Evolutionary conservation across 345 rosid species (phyloP).

Genomic region (Bruguiera gymnorhiza): DNA sequence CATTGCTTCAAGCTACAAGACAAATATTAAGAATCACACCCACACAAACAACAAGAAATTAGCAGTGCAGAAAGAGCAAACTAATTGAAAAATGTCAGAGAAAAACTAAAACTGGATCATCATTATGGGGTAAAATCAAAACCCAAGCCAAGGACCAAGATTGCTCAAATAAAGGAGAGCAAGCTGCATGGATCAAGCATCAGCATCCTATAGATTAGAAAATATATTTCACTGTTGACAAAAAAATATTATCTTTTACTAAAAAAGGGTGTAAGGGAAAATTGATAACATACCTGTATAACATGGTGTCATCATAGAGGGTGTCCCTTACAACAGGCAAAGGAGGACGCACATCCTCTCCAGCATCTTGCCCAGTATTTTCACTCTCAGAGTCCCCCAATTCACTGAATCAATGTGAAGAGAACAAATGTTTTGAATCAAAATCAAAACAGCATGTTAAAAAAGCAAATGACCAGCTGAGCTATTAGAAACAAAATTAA

Average conservation of each 20-base stretch:
- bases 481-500: neutral
- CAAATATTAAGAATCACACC: too few relatives aligned
- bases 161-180: neutral
- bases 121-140: neutral
- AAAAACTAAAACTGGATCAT: too few relatives aligned
- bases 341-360: slow-evolving; percentile 88
- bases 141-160: neutral
- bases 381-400: slow-evolving; percentile 34
- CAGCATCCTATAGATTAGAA: neutral
- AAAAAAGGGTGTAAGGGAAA: neutral
- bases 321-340: slow-evolving; percentile 94
- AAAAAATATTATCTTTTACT: neutral
- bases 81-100: too few relatives aligned
- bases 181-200: neutral
- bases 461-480: neutral
- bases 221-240: neutral
- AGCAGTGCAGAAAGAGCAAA: too few relatives aligned
- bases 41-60: too few relatives aligned
- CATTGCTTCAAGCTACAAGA: too few relatives aligned
- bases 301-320: slow-evolving; percentile 69
- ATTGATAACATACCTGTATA: slow-evolving; percentile 50
- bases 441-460: neutral
- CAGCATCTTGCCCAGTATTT: slow-evolving; percentile 37
- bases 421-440: slow-evolving; percentile 6
- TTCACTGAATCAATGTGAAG: slow-evolving; percentile 35